Evolutionary conservation across 2,329 filamentous ascomycete species (phyloP).

Genomic region (Lachnellula hyalina): DNA sequence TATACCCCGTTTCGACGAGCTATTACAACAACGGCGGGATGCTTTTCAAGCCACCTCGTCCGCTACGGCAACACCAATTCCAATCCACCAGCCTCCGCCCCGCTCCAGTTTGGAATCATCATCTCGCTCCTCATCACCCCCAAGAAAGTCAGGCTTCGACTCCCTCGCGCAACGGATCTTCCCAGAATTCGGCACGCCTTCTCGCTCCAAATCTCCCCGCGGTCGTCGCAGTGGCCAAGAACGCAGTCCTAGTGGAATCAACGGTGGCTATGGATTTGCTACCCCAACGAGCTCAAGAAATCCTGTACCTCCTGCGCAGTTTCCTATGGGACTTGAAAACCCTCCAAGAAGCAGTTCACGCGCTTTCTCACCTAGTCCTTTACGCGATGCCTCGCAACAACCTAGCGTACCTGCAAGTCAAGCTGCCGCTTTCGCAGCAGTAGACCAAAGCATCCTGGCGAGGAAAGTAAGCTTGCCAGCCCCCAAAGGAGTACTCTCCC

Average conservation of each 20-base stretch:
- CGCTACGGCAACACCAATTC: constrained; percentile 28
- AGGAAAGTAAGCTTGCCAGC: constrained; percentile 47
- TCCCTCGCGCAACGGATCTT: constrained; percentile 58
- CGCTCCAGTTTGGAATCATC: constrained; percentile 39
- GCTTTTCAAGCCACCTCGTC: constrained; percentile 56
- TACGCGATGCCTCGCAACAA: constrained; percentile 9
- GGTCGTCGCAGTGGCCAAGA: constrained; percentile 25
- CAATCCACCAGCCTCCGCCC: constrained; percentile 31
- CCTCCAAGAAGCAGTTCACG: constrained; percentile 22
- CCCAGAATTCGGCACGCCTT: constrained; percentile 40
- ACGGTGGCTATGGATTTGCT: constrained; percentile 20
- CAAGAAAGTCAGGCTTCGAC: constrained; percentile 51
- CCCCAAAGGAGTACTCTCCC: constrained; percentile 33
- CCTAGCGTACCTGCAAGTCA: constrained; percentile 38
- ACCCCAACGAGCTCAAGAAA: constrained; percentile 20
- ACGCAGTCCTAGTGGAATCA: constrained; percentile 18
- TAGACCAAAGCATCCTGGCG: constrained; percentile 57
- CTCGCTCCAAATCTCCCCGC: constrained; percentile 29
- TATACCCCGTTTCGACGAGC: constrained; percentile 67
- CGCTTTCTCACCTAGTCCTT: constrained; percentile 24
- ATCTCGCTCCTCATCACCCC: constrained; percentile 45
- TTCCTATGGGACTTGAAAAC: constrained; percentile 20
- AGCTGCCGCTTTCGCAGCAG: constrained; percentile 55
- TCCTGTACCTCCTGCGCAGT: constrained; percentile 20
- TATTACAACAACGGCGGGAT: constrained; percentile 60